Evolutionary conservation across 768 basidiomycete genomes (phyloP), one percentile per base, ranked within the genome.

Genomic region (Sistotremastrum niveocremeum): DNA sequence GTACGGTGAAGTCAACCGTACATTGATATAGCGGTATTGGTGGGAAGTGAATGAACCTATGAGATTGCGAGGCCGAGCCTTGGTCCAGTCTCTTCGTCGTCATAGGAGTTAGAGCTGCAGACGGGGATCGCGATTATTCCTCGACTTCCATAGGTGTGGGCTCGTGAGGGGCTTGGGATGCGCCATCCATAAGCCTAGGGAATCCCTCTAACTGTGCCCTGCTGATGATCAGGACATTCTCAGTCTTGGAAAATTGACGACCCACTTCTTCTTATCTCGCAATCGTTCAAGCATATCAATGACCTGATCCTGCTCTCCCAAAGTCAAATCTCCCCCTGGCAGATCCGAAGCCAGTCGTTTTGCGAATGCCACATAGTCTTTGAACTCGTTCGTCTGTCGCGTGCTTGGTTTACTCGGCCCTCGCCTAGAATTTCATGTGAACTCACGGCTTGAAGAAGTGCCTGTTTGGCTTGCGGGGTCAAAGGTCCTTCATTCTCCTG

Each of bases 341-440:
- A 88, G 64, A 40, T 64, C 61, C 6, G 53, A 54, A 0, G 81
- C 77, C 39, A 74, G 61, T 6, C 79, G 74, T 54, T 73, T 81
- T 0, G 83, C 84, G 39, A 73, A 70, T 28, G 58, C 58, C 38
- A 86, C 54, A 7, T 71, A 58, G 46, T 64, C 74, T 52, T 77
- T 81, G 61, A 84, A 79, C 32, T 81, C 79, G 51, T 78, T 83
- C 30, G 81, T 83, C 84, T 87, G 42, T n/a, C 37, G 37, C 12
- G 37, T 10, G 37, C 37, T 10, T 10, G 37, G 37, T 38, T 38
- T 12, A 10, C 37, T 10, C 10, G n/a, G 50, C 45, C 3, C 36
- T 12, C 12, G 38, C 32, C 11, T 33, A 35, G 0, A 33, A 29
- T 34, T 20, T 8, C 46, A 20, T 9, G 7, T n/a, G 37, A 47